Conservation (phyloP, 257 asterid genomes). For the Echium plantagineum region DNA sequence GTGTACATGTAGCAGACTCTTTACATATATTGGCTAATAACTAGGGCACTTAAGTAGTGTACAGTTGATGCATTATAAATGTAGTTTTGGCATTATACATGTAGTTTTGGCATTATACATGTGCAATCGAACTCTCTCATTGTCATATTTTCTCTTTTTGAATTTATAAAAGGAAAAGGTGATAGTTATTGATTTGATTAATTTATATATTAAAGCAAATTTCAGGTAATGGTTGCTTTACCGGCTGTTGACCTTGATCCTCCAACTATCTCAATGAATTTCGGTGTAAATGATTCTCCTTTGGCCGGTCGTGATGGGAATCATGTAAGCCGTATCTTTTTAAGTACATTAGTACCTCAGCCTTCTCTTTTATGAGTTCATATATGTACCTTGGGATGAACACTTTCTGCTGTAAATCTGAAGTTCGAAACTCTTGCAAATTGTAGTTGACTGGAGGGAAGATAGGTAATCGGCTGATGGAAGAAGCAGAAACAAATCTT, state of each 20-base stretch:
- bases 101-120: no score
- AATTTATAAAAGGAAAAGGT: neutral
- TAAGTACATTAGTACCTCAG: neutral
- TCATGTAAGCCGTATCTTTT: constrained; percentile 48
- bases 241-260: constrained; percentile 96
- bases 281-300: constrained; percentile 96
- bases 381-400: neutral
- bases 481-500: constrained; percentile 95
- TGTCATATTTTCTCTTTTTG: neutral
- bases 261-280: constrained; percentile 97
- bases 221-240: constrained; percentile 71
- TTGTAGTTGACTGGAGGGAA: constrained; percentile 90
- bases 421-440: neutral
- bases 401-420: neutral
- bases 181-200: neutral
- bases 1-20: neutral
- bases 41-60: neutral
- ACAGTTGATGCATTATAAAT: neutral
- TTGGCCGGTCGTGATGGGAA: constrained; percentile 96
- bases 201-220: constrained; percentile 7
- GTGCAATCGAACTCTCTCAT: no score
- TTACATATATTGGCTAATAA: neutral
- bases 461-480: constrained; percentile 84
- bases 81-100: neutral
- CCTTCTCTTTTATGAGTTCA: neutral